Evolutionary conservation across 140 eudicot genomes (phyloP).

Genomic region (Senecio squalidus): DNA sequence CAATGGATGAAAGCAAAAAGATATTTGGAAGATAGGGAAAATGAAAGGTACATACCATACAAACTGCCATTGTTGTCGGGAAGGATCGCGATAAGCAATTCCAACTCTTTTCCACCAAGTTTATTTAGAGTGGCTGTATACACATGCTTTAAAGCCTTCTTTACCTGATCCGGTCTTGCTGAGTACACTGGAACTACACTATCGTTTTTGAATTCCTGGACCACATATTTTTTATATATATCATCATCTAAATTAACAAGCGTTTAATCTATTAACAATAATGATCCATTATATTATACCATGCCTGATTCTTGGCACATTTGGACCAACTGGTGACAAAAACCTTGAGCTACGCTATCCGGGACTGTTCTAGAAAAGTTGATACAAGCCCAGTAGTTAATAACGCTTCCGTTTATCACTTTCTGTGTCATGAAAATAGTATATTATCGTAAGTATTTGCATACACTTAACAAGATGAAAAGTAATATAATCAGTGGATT

Average conservation of each 20-base stretch:
- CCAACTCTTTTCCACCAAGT: constrained; percentile 56
- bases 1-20: background rate
- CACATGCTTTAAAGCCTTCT: constrained; percentile 52
- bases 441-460: background rate
- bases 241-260: background rate
- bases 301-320: constrained; percentile 78
- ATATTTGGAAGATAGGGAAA: background rate
- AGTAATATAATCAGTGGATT: constrained; percentile 6
- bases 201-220: constrained; percentile 60
- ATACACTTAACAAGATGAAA: background rate
- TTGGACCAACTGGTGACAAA: constrained; percentile 61
- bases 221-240: too few species aligned
- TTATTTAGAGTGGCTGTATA: constrained; percentile 33
- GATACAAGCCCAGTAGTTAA: constrained; percentile 66
- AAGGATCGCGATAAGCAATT: constrained; percentile 65
- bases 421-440: constrained; percentile 35
- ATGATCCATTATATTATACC: constrained; percentile 27
- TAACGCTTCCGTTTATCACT: constrained; percentile 62
- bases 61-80: constrained; percentile 81
- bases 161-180: constrained; percentile 66
- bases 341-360: constrained; percentile 42
- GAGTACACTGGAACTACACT: constrained; percentile 54
- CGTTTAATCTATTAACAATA: background rate
- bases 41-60: constrained; percentile 47
- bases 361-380: constrained; percentile 71